These are phyloP conservation scores for Tetrapyrgos nigripes DNA, from an alignment of 1,284 basidiomycete genomes.

Conservation along the genomic window DNA sequence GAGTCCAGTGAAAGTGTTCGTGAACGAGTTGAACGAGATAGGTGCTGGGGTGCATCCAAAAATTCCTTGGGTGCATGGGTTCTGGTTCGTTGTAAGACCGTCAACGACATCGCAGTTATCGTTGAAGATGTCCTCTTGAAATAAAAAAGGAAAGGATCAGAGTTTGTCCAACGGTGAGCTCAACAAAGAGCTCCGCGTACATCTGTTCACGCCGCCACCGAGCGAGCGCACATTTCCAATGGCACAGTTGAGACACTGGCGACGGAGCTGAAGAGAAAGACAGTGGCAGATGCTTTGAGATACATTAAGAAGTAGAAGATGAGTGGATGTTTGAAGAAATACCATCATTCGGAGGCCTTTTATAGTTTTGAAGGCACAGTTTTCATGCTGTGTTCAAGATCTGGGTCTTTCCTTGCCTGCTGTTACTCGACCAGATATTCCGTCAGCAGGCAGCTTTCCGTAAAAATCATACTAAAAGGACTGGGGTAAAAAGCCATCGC, in stretches of 20 bases:
- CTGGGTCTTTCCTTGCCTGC: no score
- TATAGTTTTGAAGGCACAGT: no score
- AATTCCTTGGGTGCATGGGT: constrained; percentile 34
- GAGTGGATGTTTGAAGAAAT: no score
- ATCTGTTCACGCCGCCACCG: constrained; percentile 24
- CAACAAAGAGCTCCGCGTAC: constrained; percentile 13
- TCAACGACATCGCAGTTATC: constrained; percentile 30
- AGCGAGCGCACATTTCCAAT: constrained; percentile 29
- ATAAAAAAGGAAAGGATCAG: neutral
- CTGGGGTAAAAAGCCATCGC: no score
- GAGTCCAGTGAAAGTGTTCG: constrained; percentile 26
- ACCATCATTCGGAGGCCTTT: no score
- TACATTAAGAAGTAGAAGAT: no score
- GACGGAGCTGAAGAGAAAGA: no score
- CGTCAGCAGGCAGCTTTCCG: no score
- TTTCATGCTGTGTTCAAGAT: no score
- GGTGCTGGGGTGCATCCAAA: constrained; percentile 35
- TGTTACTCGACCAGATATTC: no score
- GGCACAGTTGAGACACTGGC: constrained; percentile 33
- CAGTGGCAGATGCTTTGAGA: no score
- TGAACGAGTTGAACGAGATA: constrained; percentile 30
- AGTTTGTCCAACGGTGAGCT: neutral
- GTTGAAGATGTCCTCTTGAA: constrained; percentile 30
- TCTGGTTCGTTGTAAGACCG: constrained; percentile 29
- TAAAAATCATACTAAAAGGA: no score